Base-by-base conservation (phyloP, 116 monocot genomes). In the Cymodocea nodosa region DNA sequence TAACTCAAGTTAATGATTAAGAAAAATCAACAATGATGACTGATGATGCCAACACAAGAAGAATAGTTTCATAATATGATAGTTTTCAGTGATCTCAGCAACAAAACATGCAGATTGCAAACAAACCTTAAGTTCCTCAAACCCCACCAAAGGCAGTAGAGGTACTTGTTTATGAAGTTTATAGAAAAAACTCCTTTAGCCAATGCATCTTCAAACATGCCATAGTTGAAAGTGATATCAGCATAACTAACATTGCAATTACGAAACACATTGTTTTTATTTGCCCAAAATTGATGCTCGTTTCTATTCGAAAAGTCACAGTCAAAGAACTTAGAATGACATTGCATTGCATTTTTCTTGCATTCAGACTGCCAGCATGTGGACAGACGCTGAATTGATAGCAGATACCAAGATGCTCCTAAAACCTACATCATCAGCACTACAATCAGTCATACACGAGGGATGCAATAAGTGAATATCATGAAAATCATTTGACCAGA, bases 121-220 rank as follows among this genome's bases (percentile, higher is more conserved):
- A 35, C 15, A 54, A 39, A 72, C 95, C 95, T 91, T 39, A 97
- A 63, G 68, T 84, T 87, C 68, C 85, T 91, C 73, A 97, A 80
- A 55, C 97, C 97, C 97, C 97, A 97, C 97, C 97, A 97, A 62
- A 97, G 83, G 18, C 88, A 88, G 73, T 76, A 97, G 35, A 97
- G 81, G 40, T 85, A 97, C 52, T 88, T 90, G 25, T 55, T 74
- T 15, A 80, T 19, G 62, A 97, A 97, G 10, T 50, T 40, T 23
- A 77, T 35, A 12, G 85, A 81, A 18, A 88, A 76, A 20, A 83
- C 84, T 62, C 73, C 74, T 39, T 75, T 78, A 3, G 60, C 52
- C 64, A 97, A 74, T 69, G 83, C 91, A 62, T 66, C 59, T 50
- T 0, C 12, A 64, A 91, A 97, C 51, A 97, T 86, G 49, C 97